These are phyloP conservation scores for Puccinia novopanici DNA, from an alignment of 1,284 basidiomycete species.

Conservation along the genomic window DNA sequence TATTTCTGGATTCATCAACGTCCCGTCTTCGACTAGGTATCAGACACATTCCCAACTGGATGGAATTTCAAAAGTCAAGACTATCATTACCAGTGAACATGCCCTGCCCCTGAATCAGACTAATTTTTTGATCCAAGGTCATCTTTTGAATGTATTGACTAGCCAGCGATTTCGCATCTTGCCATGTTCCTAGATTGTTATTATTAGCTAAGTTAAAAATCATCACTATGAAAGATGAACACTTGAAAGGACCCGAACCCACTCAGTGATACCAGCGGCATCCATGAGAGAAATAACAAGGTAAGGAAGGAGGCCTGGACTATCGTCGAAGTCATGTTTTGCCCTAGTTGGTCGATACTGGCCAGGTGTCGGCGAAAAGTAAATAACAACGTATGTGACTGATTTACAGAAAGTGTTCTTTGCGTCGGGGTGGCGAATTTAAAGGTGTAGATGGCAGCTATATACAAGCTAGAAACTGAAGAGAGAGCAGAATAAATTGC, in stretches of 20 bases:
- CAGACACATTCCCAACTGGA: too few relatives aligned
- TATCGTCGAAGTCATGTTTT: background rate
- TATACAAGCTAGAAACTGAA: too few relatives aligned
- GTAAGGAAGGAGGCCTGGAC: background rate
- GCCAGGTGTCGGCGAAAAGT: too few relatives aligned
- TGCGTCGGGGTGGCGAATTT: too few relatives aligned
- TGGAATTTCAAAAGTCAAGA: background rate
- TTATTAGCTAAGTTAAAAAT: background rate
- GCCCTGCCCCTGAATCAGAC: constrained; percentile 1
- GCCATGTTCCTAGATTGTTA: background rate
- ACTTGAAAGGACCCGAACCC: background rate
- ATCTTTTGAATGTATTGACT: background rate
- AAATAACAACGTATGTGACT: too few relatives aligned
- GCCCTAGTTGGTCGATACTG: too few relatives aligned
- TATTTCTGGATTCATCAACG: background rate
- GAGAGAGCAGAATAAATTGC: too few relatives aligned
- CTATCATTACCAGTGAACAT: background rate
- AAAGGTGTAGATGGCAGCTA: too few relatives aligned
- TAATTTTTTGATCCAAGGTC: constrained; percentile 9
- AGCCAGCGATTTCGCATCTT: background rate
- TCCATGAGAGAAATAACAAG: background rate
- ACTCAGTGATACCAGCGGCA: background rate
- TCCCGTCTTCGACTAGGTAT: background rate
- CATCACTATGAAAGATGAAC: background rate
- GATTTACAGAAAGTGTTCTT: too few relatives aligned